A percentile compares a stretch with the other conserved stretches of the same genome.
Evolutionary conservation across 164 flowering plant species (phyloP).

Genomic region (Euptelea pleiosperma): DNA sequence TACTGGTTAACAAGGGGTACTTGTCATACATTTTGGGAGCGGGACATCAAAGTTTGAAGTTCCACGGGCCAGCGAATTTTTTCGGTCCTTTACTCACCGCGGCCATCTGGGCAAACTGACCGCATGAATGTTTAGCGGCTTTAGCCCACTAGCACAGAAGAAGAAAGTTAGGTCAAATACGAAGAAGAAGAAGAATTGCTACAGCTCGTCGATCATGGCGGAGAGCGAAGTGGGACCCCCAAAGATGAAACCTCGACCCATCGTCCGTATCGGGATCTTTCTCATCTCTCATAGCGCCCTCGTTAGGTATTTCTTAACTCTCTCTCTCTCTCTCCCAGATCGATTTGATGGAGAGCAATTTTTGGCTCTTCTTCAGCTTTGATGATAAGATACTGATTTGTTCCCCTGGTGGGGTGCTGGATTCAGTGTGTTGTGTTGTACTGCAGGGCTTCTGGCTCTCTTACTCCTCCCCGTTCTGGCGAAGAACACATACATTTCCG

Average conservation of each 20-base stretch:
- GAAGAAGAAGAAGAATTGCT: no score
- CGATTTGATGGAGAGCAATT: not conserved
- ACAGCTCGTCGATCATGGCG: constrained; percentile 36
- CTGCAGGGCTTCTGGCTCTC: constrained; percentile 67
- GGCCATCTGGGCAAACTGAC: no score
- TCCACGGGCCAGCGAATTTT: no score
- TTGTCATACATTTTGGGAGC: no score
- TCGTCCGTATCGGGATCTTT: constrained; percentile 66
- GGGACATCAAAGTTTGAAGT: no score
- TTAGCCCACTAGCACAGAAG: no score
- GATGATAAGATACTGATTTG: not conserved
- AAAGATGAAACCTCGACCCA: constrained; percentile 46
- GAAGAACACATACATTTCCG: constrained; percentile 90
- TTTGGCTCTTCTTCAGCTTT: not conserved
- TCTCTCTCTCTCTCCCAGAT: not conserved
- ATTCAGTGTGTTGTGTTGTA: constrained; percentile 63
- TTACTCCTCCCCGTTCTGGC: constrained; percentile 77
- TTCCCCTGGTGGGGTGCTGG: not conserved
- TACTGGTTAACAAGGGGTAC: no score
- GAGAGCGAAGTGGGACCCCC: constrained; percentile 17
- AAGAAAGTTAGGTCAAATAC: no score
- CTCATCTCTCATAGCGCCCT: constrained; percentile 69
- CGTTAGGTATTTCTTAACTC: constrained; percentile 47
- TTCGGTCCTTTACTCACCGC: no score
- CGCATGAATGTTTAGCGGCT: no score